Base-by-base conservation (phyloP, 495 filamentous ascomycete genomes). In the Lasiosphaeriaceae sp. region DNA sequence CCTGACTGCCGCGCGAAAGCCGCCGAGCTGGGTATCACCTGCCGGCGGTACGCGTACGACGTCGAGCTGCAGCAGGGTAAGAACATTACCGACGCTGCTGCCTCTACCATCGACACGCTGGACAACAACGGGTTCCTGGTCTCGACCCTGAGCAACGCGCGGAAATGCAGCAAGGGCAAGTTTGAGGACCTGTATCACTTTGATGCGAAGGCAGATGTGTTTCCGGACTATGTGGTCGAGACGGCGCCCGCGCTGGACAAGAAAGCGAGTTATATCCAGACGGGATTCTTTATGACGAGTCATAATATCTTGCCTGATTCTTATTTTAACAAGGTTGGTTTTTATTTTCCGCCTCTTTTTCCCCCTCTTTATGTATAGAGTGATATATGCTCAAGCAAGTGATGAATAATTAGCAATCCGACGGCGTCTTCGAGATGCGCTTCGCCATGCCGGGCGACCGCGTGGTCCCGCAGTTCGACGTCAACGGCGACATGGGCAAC, bases 1-100 rank as follows among this genome's bases (percentile, higher is more conserved):
- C 62, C 62, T 0, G 67, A 66, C 60, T 66, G 59, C 55, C 67
- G 66, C 14, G 62, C 54, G 19, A 56, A 50, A 52, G 66, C 66
- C 5, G 23, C 21, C 6, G 57, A 61, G 49, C 55, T 58, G 11
- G 66, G 70, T 39, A 37, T 71, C 3, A 58, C 54, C 17, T 70
- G 65, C 59, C 73, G 75, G 50, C 65, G 71, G 45, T 64, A 75
- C 31, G 80, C 75, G 8, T 80, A 75, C 50, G 72, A 81, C 5
- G 56, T 67, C 8, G 82, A 85, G 65, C 56, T 77, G 11, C 59
- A 57, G n/a, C 77, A 83, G 37, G 79, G 79, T 3, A 77, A 74
- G 56, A 83, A 81, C 52, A 75, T 81, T 11, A 77, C 74, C 7
- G 72, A 81, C 46, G 81, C 77, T 0, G 82, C 81, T 4, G 80